Base-by-base conservation (phyloP, 148 eudicot species). In the Cornus suecica region DNA sequence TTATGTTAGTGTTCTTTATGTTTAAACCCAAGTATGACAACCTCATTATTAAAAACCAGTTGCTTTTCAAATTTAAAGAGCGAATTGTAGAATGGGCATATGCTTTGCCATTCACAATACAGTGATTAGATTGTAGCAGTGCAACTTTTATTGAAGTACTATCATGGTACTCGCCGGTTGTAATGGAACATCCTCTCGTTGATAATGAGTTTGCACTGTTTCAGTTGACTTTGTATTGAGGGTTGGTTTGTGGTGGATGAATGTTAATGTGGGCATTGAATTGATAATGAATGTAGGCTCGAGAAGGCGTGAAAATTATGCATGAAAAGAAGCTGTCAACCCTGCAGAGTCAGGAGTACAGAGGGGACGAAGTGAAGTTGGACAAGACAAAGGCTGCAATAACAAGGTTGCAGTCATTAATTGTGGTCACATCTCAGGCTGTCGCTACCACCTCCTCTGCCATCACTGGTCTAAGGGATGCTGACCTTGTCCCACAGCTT, bases 251-350 rank as follows among this genome's bases (percentile, higher is more conserved):
- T 54, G 68, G 70, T 54, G 25, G 69, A 54, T 7, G 32, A 16
- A 45, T 62, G 74, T 70, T 68, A 28, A 69, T 74, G 54, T 8
- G 24, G 25, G 24, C 74, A 54, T 74, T 63, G 15, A 72, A 30
- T 73, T 68, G 51, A 66, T 71, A 52, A 81, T 73, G n/a, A 67
- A 24, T 83, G 78, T 77, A 94, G 99, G 97, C 89, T 60, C 88
- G 99, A 83, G 99, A 94, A 84, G 90, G 94, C 61, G 99, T 92
- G 70, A 94, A 88, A 82, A 92, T 94, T 65, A 96, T 88, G 77
- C 95, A 92, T 74, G 99, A 92, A 76, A 92, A 88, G 85, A 94
- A 94, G 76, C 80, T 94, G 80, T 77, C 97, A 32, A 76, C 91
- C 20, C 84, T 94, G 67, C 99, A 94, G 78, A 92, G 81, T 80